Percentiles rank a stretch among this genome's conserved stretches.
These are phyloP conservation scores for Fusarium sp. DNA, from an alignment of 2,329 filamentous ascomycete species.

Conservation along the genomic window DNA sequence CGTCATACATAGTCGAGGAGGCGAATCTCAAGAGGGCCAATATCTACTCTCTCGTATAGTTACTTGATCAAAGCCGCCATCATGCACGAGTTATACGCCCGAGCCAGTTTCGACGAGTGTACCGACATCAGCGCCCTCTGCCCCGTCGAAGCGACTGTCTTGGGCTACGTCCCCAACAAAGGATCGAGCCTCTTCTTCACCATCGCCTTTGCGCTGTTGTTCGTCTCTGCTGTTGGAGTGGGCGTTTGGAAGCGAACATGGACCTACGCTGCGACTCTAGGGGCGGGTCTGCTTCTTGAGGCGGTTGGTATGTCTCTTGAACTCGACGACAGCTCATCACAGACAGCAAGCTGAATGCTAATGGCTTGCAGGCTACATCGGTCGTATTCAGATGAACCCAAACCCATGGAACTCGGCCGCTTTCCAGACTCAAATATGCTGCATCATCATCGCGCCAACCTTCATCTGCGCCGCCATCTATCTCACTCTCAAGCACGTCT, in stretches of 20 bases:
- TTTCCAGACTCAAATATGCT: slow-evolving; percentile 69
- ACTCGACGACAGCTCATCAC: not conserved
- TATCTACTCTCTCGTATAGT: not conserved
- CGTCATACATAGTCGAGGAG: slow-evolving; percentile 10
- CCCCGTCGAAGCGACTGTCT: slow-evolving; percentile 63
- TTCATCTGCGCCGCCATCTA: slow-evolving; percentile 72
- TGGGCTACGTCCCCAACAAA: slow-evolving; percentile 68
- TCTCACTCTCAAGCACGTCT: slow-evolving; percentile 70
- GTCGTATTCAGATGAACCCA: slow-evolving; percentile 60
- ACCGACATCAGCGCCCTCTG: slow-evolving; percentile 55
- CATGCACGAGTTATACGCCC: slow-evolving; percentile 31
- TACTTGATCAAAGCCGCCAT: not conserved
- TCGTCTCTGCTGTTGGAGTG: slow-evolving; percentile 55
- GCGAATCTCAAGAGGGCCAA: not conserved
- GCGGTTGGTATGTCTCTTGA: slow-evolving; percentile 55
- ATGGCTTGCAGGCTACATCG: slow-evolving; percentile 60
- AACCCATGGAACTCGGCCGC: slow-evolving; percentile 66
- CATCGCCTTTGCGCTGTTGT: slow-evolving; percentile 59
- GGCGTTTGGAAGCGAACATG: slow-evolving; percentile 65
- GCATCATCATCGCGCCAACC: slow-evolving; percentile 69
- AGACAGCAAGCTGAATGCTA: not conserved
- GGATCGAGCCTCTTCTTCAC: slow-evolving; percentile 66
- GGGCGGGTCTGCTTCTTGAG: slow-evolving; percentile 63
- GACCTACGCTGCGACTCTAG: slow-evolving; percentile 63
- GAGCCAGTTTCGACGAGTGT: slow-evolving; percentile 45